Base-by-base conservation (phyloP, 129 eudicot genomes). In the Calendula officinalis region DNA sequence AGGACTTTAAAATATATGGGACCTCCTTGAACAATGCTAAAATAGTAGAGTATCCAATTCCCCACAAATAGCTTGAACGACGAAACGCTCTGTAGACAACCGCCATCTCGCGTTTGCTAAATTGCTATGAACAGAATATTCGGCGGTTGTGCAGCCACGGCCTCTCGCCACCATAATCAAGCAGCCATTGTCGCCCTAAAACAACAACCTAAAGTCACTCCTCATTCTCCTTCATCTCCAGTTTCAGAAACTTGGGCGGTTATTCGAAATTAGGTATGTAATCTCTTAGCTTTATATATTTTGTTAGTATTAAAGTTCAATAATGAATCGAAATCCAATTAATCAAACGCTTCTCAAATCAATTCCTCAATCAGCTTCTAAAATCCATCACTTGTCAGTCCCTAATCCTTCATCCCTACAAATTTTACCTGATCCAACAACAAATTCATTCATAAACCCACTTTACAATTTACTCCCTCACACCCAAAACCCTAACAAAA, bases 401-500 rank as follows among this genome's bases (percentile, higher is more conserved):
- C 32, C 70, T 14, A 48, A 53, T 54, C 60, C 32, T 39, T 70
- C 95, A 42, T 67, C 91, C 40, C 81, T 82, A 7, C 77, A 64
- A 41, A 62, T 71, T 4, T 35, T 68, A 51, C 56, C 43, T 12
- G 54, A 68, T 30, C 60, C 84, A 4, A 36, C 13, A 11, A 27
- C 72, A 73, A 78, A 43, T 41, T 22, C 83, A 39, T 6, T 60
- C 58, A 47, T 69, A 69, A 84, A 75, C 69, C 88, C 95, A 11
- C 74, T 91, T 13, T 88, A 82, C 81, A 74, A 72, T 68, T 64
- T 91, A 33, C 91, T 91, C 16, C 88, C 98, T 3, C 53, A 76
- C 33, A 66, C 86, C 60, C 87, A 91, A 55, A 91, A 91, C 76
- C 98, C 98, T 11, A 79, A 52, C 64, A 88, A 83, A 61, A 40